Evolutionary conservation across 768 basidiomycete species (phyloP), one percentile per base, ranked within the genome.

Genomic region (Mycena chlorophos): DNA sequence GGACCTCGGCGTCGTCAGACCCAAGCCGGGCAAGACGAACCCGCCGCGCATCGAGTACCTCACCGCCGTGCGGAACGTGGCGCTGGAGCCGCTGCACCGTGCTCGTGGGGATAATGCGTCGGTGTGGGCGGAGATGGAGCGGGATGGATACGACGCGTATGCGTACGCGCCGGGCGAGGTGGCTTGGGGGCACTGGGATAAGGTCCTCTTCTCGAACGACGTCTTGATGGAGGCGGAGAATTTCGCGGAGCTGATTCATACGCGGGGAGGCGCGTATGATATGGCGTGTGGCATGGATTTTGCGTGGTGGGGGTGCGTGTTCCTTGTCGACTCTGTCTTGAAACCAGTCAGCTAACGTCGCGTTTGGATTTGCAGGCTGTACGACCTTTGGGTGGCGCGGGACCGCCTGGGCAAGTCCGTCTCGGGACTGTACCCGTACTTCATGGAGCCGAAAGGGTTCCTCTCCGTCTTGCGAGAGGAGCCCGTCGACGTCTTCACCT

Each of bases 211-310:
- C 65, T 70, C 74, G 0, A 79, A 79, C 55, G 77, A 79, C 61
- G 63, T 78, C 13, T 72, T 62, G 47, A 62, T 78, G 57, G 74
- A 72, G 28, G 72, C 74, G 8, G 73, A 77, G 53, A 66, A 68
- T n/a, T 60, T 77, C 12, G 55, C 76, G 17, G 74, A 78, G 59
- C 68, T 78, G 23, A 49, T 78, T 31, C 62, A 71, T 28, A 76
- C 75, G 10, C 64, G 64, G 12, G 65, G 68, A 19, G 74, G 73
- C 17, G 67, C 71, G 25, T 75, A 73, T 54, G 78, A 79, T 53
- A 72, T 78, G 69, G 76, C 68, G 13, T 78, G 77, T 49, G 76
- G 69, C n/a, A 62, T 78, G 54, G 76, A 79, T 64, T 73, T 74
- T 14, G 51, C 52, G 17, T 54, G 66, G 37, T 75, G 63, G 5